Evolutionary conservation across 805 yeast species (phyloP).

Genomic region (Komagataella kurtzmanii): DNA sequence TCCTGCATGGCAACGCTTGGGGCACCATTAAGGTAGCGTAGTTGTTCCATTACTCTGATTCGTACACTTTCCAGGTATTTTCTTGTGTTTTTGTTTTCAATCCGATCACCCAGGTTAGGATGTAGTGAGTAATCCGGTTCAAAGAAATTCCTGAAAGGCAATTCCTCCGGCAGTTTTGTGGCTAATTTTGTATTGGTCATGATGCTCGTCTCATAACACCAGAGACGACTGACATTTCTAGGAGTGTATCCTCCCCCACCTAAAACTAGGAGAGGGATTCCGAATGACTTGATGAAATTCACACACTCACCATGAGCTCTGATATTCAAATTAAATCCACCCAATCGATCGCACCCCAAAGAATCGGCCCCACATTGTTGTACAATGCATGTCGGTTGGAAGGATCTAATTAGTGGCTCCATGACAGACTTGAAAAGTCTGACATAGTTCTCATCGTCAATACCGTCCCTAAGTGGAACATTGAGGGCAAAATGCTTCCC

Average conservation of each 20-base stretch:
- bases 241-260: conserved; percentile 99
- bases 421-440: conserved; percentile 70
- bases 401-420: conserved; percentile 82
- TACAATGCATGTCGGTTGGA: conserved; percentile 87
- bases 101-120: conserved; percentile 65
- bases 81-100: conserved; percentile 77
- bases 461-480: conserved; percentile 90
- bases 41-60: conserved; percentile 64
- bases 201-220: conserved; percentile 94
- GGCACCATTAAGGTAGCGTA: conserved; percentile 75
- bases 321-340: conserved; percentile 87
- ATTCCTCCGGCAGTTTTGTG: conserved; percentile 54
- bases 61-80: conserved; percentile 73
- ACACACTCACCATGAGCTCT: conserved; percentile 95
- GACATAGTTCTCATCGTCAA: conserved; percentile 80
- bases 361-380: conserved; percentile 98
- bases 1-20: conserved; percentile 91
- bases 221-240: conserved; percentile 82
- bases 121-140: conserved; percentile 87
- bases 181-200: conserved; percentile 70
- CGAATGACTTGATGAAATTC: conserved; percentile 75
- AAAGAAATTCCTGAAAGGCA: conserved; percentile 74
- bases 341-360: conserved; percentile 82
- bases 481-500: conserved; percentile 84
- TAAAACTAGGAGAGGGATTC: conserved; percentile 77